phyloP scores from a whole-genome alignment of 179 eudicot genomes.

The Silene vulgaris region DNA sequence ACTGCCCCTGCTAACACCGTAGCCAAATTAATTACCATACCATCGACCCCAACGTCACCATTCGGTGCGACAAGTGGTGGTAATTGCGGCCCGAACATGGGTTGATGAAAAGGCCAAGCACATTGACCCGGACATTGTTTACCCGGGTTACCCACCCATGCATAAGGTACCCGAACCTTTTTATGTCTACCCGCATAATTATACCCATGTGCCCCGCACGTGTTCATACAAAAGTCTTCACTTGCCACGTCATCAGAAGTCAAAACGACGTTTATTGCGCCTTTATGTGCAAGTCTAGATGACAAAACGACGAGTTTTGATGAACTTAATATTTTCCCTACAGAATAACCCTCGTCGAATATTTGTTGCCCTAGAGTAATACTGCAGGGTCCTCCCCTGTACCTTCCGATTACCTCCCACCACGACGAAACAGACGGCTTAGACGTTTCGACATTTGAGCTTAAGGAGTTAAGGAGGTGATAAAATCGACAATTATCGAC shows the following conservation, averaged over 20 bases:
- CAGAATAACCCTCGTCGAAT: constrained; percentile 22
- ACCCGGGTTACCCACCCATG: constrained; percentile 44
- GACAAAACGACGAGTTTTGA: constrained; percentile 29
- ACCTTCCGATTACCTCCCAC: constrained; percentile 30
- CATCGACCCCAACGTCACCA: constrained; percentile 35
- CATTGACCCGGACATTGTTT: constrained; percentile 40
- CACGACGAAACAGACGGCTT: constrained; percentile 38
- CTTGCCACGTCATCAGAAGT: constrained; percentile 35
- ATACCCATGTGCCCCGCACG: constrained; percentile 36
- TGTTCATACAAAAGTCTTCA: constrained; percentile 28
- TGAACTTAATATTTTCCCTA: constrained; percentile 23
- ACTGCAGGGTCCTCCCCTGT: constrained; percentile 23
- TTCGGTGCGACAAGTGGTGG: constrained; percentile 36
- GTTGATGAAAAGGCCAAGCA: constrained; percentile 40
- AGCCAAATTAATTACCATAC: constrained; percentile 38
- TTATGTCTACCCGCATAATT: constrained; percentile 23
- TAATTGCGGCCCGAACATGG: constrained; percentile 35
- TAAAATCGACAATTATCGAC: constrained; percentile 54
- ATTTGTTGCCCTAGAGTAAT: constrained; percentile 28
- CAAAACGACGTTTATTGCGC: constrained; percentile 32
- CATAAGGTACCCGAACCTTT: constrained; percentile 24
- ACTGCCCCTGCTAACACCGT: constrained; percentile 36
- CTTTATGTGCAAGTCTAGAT: constrained; percentile 15
- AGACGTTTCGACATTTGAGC: constrained; percentile 3
- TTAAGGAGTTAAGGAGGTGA: constrained; percentile 34